Percentiles rank a stretch among this genome's conserved stretches.
phyloP scores from a whole-genome alignment of 2,329 filamentous ascomycete species.

The Nannizzia gypsea region DNA sequence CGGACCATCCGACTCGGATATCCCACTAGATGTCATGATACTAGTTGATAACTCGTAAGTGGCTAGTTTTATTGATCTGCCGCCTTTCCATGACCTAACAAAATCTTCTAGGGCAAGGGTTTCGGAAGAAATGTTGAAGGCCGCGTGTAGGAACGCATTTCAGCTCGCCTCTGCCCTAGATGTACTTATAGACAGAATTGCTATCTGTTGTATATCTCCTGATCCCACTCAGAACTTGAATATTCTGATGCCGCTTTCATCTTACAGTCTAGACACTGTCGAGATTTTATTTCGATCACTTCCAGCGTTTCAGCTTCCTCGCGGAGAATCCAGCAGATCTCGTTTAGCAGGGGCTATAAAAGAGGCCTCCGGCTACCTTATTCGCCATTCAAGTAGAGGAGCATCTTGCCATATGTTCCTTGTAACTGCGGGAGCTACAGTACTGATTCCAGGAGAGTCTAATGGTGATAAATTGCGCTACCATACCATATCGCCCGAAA shows the following conservation, averaged over 20 bases:
- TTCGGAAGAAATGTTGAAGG: conserved; percentile 15
- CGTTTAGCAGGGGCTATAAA: conserved; percentile 17
- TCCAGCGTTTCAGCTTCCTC: conserved; percentile 11
- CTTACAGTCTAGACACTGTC: conserved; percentile 16
- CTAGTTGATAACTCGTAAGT: conserved; percentile 11
- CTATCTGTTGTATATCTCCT: conserved; percentile 19
- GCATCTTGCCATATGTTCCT: conserved; percentile 26
- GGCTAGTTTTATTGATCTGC: conserved; percentile 18
- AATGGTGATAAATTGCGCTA: conserved; percentile 21
- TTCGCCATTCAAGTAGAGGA: conserved; percentile 14
- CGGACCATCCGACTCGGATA: conserved; percentile 12
- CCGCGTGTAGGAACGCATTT: conserved; percentile 17
- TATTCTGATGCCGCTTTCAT: conserved; percentile 19
- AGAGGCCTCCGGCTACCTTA: conserved; percentile 19
- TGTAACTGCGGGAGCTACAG: conserved; percentile 18
- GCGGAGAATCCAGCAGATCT: conserved; percentile 5
- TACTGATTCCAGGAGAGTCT: conserved; percentile 15
- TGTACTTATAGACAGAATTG: conserved; percentile 19
- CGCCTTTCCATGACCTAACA: conserved; percentile 8
- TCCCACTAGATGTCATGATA: conserved; percentile 27
- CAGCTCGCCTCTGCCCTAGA: conserved; percentile 18
- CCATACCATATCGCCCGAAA: conserved; percentile 24
- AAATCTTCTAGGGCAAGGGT: conserved; percentile 11
- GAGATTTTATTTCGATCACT: conserved; percentile 17
- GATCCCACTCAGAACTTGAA: conserved; percentile 15